Evolutionary conservation across 768 basidiomycete species (phyloP).

Genomic region (Coprinellus micaceus): DNA sequence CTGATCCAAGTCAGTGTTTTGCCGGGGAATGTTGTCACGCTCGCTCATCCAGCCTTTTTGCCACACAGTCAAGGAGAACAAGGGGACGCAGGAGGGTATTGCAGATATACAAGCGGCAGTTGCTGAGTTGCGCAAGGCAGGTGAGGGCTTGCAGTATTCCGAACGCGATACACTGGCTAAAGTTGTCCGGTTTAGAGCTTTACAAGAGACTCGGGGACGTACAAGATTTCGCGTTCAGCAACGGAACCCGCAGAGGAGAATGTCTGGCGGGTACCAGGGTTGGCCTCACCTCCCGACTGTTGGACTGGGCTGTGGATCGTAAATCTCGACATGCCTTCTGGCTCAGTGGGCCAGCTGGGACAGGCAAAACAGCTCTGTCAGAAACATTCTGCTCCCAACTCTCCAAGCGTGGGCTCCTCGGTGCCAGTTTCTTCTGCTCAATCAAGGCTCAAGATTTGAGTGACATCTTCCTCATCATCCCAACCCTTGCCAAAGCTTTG

Average conservation of each 20-base stretch:
- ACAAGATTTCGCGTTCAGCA: neutral
- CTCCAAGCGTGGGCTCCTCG: neutral
- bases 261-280: conserved; percentile 1
- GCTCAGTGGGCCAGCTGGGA: conserved; percentile 7
- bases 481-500: neutral
- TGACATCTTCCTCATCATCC: conserved; percentile 1
- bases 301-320: neutral
- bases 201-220: neutral
- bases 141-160: too few relatives aligned
- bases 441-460: neutral
- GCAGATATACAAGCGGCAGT: neutral
- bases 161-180: neutral
- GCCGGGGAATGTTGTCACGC: neutral
- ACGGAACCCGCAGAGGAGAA: neutral
- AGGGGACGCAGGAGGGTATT: neutral
- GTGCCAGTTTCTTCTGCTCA: conserved; percentile 11
- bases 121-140: neutral
- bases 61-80: neutral
- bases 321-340: conserved; percentile 3
- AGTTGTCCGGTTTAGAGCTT: neutral
- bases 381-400: conserved; percentile 5
- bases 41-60: neutral
- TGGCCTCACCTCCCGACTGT: neutral
- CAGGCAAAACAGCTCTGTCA: conserved; percentile 10
- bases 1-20: neutral